Percentiles rank a stretch among this genome's conserved stretches.
phyloP scores from a whole-genome alignment of 1,284 basidiomycete genomes.

The Neonothopanus nambi region DNA sequence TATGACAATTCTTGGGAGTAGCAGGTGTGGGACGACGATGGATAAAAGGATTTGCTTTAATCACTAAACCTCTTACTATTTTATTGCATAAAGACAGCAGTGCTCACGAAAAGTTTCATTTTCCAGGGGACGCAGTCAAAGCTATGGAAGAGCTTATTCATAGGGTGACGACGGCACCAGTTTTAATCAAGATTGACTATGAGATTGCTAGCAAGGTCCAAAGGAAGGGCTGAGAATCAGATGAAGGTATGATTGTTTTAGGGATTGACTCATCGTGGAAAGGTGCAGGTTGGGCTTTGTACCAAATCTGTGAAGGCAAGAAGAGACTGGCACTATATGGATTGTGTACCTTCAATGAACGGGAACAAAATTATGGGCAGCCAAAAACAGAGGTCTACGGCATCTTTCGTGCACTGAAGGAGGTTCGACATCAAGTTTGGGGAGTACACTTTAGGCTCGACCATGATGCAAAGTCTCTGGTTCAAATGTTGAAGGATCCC shows the following conservation, averaged over 20 bases:
- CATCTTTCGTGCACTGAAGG: conserved; percentile 32
- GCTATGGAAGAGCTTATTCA: conserved; percentile 31
- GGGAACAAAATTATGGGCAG: conserved; percentile 35
- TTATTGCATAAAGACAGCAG: conserved; percentile 19
- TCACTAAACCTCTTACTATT: conserved; percentile 29
- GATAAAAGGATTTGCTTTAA: conserved; percentile 32
- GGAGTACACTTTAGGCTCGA: conserved; percentile 35
- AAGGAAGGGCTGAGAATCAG: conserved; percentile 3
- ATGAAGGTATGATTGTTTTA: conserved; percentile 31
- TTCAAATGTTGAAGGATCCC: conserved; percentile 34
- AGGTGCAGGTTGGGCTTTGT: conserved; percentile 34
- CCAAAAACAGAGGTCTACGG: conserved; percentile 40
- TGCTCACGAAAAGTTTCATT: conserved; percentile 19
- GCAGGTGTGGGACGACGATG: conserved; percentile 30
- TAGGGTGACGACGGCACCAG: conserved; percentile 23
- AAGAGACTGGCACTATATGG: conserved; percentile 30
- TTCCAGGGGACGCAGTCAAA: conserved; percentile 19
- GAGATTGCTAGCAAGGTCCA: conserved; percentile 16
- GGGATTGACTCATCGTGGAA: conserved; percentile 33
- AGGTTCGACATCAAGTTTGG: conserved; percentile 29
- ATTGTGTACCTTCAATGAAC: conserved; percentile 32
- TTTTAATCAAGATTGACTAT: conserved; percentile 32
- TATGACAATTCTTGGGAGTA: conserved; percentile 34
- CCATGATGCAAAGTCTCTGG: conserved; percentile 34
- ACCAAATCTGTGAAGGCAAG: conserved; percentile 24